Percentiles rank a stretch among this genome's conserved stretches.
phyloP scores from a whole-genome alignment of 495 filamentous ascomycete genomes.

The Monascus purpureus region DNA sequence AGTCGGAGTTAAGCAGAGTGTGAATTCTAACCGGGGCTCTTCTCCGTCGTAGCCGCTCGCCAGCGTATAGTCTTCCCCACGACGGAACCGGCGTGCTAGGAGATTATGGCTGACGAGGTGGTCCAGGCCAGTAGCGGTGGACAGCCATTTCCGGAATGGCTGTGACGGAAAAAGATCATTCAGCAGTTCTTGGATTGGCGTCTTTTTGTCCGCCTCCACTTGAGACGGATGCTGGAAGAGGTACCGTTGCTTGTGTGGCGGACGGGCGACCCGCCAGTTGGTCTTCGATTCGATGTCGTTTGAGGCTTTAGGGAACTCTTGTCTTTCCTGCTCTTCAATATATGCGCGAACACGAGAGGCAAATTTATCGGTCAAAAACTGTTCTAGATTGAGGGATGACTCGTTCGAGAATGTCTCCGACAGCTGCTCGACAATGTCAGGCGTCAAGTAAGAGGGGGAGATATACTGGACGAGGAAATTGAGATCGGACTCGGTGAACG shows the following conservation, averaged over 20 bases:
- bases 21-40: slow-evolving; percentile 73
- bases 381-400: slow-evolving; percentile 64
- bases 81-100: slow-evolving; percentile 70
- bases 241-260: slow-evolving; percentile 92
- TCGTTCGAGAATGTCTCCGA: slow-evolving; percentile 64
- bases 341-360: slow-evolving; percentile 50
- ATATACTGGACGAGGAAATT: slow-evolving; percentile 84
- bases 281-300: slow-evolving; percentile 43
- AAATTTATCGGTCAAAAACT: slow-evolving; percentile 67
- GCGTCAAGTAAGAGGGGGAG: slow-evolving; percentile 80
- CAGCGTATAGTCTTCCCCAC: slow-evolving; percentile 81
- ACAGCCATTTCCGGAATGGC: slow-evolving; percentile 86
- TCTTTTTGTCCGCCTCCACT: slow-evolving; percentile 13
- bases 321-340: slow-evolving; percentile 49
- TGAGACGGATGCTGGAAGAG: slow-evolving; percentile 52
- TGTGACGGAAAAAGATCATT: slow-evolving; percentile 65
- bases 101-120: slow-evolving; percentile 46
- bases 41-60: slow-evolving; percentile 68
- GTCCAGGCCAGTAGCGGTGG: slow-evolving; percentile 62
- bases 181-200: slow-evolving; percentile 63
- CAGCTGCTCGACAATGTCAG: slow-evolving; percentile 77
- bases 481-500: slow-evolving; percentile 61
- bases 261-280: slow-evolving; percentile 63
- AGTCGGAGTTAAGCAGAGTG: slow-evolving; percentile 69
- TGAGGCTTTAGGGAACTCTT: slow-evolving; percentile 26